Conservation (phyloP, 441 rosid genomes). For the Euphorbia corollata region DNA sequence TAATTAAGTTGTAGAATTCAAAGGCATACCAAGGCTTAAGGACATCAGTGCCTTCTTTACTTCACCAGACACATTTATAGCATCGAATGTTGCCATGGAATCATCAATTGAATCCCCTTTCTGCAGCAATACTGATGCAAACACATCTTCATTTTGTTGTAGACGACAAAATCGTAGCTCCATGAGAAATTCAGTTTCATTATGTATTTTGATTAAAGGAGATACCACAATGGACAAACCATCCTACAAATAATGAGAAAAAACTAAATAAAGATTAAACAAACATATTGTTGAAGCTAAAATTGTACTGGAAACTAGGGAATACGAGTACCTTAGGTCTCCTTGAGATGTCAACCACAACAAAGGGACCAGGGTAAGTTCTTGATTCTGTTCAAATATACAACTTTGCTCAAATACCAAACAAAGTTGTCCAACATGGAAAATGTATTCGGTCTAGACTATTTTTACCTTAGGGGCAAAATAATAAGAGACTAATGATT, state of each 20-base stretch:
- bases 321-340: constrained; percentile 51
- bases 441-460: background rate
- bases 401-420: background rate
- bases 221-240: constrained; percentile 77
- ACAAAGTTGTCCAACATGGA: background rate
- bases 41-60: constrained; percentile 74
- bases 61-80: constrained; percentile 68
- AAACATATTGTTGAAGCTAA: constrained; percentile 2
- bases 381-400: constrained; percentile 53
- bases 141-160: constrained; percentile 48
- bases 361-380: constrained; percentile 84
- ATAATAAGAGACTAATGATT: background rate
- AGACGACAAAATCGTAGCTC: constrained; percentile 78
- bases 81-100: constrained; percentile 75
- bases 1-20: constrained; percentile 17
- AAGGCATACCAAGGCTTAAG: constrained; percentile 72
- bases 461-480: background rate
- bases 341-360: constrained; percentile 67
- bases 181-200: constrained; percentile 72
- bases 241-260: constrained; percentile 45
- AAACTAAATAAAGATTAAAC: constrained; percentile 7
- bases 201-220: constrained; percentile 79
- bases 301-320: constrained; percentile 20
- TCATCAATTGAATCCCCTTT: constrained; percentile 82
- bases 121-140: constrained; percentile 57